Evolutionary conservation across 2,329 filamentous ascomycete genomes (phyloP), one percentile per base, ranked within the genome.

Genomic region (Sarocladium strictum): DNA sequence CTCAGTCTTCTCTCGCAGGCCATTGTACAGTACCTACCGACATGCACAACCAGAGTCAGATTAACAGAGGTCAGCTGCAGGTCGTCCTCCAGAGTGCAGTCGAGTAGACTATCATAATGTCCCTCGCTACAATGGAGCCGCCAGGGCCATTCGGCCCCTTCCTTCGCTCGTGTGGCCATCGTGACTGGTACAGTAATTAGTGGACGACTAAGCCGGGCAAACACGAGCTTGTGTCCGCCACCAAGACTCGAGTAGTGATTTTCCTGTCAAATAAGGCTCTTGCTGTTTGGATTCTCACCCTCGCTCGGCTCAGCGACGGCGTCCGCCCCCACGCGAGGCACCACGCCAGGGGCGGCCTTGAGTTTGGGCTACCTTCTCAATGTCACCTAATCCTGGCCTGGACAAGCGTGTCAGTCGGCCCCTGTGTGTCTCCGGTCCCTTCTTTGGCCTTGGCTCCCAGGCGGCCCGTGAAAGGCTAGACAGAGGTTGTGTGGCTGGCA

Each of bases 401-500:
- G 43, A 47, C 9, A 47, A 47, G 43, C 43, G 43, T 3, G n/a
- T 27, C 10, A 3, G 17, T 27, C 43, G 12, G 9, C 14, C 21
- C n/a, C n/a, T n/a, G n/a, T 47, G 7, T 29, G 21, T 15, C 43
- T n/a, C 9, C 23, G 21, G 38, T 43, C 10, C 12, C 38, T 11
- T 23, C 17, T 43, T 21, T 47, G 43, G 43, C 21, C 43, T 23
- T 47, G 14, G n/a, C 19, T 38, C 17, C 15, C 23, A 47, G 23
- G n/a, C 43, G 43, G 43, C 43, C 43, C 43, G 43, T 47, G 17
- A 27, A 15, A 47, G 24, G 9, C 24, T 3, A 10, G 17, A 14
- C 40, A 17, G 23, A 43, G 14, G 23, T 47, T 23, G 43, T 47
- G 43, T 47, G 43, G 43, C 43, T 47, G n/a, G 43, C 43, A 27